A percentile compares a stretch with the other conserved stretches of the same genome.
phyloP scores from a whole-genome alignment of 495 filamentous ascomycete genomes.

The Talaromyces adpressus region DNA sequence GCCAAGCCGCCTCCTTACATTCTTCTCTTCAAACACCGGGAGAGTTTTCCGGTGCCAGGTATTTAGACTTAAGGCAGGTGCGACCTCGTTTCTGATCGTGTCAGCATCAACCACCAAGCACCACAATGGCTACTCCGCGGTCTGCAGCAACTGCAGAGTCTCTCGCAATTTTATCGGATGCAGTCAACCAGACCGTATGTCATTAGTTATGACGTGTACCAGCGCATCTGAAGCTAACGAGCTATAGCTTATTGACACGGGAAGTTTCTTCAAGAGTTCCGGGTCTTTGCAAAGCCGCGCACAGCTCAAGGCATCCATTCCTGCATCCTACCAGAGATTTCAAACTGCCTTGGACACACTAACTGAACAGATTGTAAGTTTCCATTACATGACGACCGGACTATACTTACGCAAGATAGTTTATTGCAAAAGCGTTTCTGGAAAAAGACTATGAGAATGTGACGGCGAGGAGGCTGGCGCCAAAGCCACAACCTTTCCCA shows the following conservation, averaged over 20 bases:
- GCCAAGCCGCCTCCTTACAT: not conserved
- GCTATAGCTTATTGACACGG: conserved; percentile 37
- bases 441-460: conserved; percentile 40
- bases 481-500: conserved; percentile 11
- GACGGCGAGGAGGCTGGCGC: conserved; percentile 26
- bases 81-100: not conserved
- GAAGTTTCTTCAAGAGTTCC: conserved; percentile 36
- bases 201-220: conserved; percentile 1
- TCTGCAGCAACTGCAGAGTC: conserved; percentile 28
- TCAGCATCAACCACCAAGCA: conserved; percentile 7
- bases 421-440: conserved; percentile 39
- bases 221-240: conserved; percentile 15
- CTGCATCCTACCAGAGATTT: conserved; percentile 38
- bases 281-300: conserved; percentile 29
- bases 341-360: conserved; percentile 44
- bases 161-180: conserved; percentile 32
- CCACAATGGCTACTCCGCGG: not conserved
- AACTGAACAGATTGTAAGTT: conserved; percentile 45
- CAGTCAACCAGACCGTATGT: conserved; percentile 40
- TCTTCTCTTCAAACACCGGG: not conserved
- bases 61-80: not conserved
- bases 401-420: conserved; percentile 16
- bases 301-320: conserved; percentile 35
- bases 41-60: not conserved
- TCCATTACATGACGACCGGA: not conserved